These are phyloP conservation scores for Setaria viridis DNA, from an alignment of 202 grass and related monocot genomes.

Conservation along the genomic window DNA sequence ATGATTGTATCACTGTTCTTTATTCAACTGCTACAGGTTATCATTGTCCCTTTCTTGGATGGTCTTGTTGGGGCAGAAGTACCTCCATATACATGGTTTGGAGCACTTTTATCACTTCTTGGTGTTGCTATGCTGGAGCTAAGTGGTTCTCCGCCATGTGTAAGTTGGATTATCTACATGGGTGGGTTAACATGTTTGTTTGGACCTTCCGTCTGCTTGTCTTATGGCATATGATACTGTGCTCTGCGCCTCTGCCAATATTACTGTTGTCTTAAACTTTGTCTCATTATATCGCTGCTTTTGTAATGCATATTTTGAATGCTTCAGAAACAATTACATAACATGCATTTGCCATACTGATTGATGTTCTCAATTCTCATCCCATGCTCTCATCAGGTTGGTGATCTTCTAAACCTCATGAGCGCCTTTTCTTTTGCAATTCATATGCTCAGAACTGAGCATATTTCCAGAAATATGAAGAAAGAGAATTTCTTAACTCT, in stretches of 20 bases:
- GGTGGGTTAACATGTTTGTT: slow-evolving; percentile 37
- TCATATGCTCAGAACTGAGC: slow-evolving; percentile 92
- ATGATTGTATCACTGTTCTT: slow-evolving; percentile 36
- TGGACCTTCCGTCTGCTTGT: slow-evolving; percentile 15
- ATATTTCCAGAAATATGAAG: slow-evolving; percentile 76
- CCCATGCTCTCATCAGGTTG: slow-evolving; percentile 54
- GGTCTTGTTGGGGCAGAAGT: slow-evolving; percentile 75
- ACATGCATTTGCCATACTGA: slow-evolving; percentile 2
- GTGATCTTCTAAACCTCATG: slow-evolving; percentile 81
- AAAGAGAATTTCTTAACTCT: slow-evolving; percentile 75
- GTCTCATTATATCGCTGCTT: background rate
- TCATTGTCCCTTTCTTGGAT: slow-evolving; percentile 88
- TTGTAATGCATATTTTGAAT: background rate
- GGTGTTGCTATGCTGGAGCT: slow-evolving; percentile 84
- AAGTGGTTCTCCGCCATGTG: slow-evolving; percentile 88
- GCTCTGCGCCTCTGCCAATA: slow-evolving; percentile 20
- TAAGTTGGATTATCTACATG: slow-evolving; percentile 57
- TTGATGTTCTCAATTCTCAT: slow-evolving; percentile 23
- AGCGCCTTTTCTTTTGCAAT: slow-evolving; percentile 85
- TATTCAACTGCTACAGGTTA: slow-evolving; percentile 60
- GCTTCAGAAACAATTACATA: background rate
- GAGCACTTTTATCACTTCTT: slow-evolving; percentile 73
- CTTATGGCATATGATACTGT: slow-evolving; percentile 26
- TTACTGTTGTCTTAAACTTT: background rate
- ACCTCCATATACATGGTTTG: slow-evolving; percentile 74